Base-by-base conservation (phyloP, 306 rosid species). In the Cucumis cinereus region DNA sequence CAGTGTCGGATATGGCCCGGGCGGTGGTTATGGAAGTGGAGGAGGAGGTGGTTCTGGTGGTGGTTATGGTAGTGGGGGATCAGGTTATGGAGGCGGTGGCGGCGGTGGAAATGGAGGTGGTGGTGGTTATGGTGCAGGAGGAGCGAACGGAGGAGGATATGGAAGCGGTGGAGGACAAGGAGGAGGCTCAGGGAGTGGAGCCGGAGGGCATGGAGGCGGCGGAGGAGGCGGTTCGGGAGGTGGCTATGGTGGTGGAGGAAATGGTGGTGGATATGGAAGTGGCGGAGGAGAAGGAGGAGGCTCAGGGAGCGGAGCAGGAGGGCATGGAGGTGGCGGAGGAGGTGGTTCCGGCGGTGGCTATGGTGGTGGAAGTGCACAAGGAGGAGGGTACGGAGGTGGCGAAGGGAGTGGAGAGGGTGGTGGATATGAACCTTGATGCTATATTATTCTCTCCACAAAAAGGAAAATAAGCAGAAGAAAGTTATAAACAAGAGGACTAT, bases 311-410 rank as follows among this genome's bases (percentile, higher is more conserved):
- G 82, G 78, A 10, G 78, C 57, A 49, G 81, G 77, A 60, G 80
- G 71, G 0, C 77, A 58, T 0, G 73, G 75, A 8, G 81, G 82
- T 6, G 60, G 55, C 6, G 83, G 75, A 0, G 53, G 68, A 10
- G 82, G 82, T 38, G 81, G 80, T 11, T 67, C 77, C 0, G 86
- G 81, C 7, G 70, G 78, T 0, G 86, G 84, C 3, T 49, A 53
- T 6, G 86, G 83, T 23, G 71, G 19, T 1, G 87, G 88, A 57
- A 88, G 88, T 30, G 92, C 77, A 10, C 74, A 40, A 58, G 86
- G 87, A 23, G 90, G 88, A 4, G 93, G 87, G 11, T 80, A 84
- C 50, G 86, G 91, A 45, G 73, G 70, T 12, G 86, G 87, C 4
- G 82, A 85, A 1, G 93, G 79, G 60, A 60, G 81, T 4, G 84